A percentile compares a stretch with the other conserved stretches of the same genome.
Conservation (phyloP, 2,329 filamentous ascomycete genomes). For the Sporothrix humicola region DNA sequence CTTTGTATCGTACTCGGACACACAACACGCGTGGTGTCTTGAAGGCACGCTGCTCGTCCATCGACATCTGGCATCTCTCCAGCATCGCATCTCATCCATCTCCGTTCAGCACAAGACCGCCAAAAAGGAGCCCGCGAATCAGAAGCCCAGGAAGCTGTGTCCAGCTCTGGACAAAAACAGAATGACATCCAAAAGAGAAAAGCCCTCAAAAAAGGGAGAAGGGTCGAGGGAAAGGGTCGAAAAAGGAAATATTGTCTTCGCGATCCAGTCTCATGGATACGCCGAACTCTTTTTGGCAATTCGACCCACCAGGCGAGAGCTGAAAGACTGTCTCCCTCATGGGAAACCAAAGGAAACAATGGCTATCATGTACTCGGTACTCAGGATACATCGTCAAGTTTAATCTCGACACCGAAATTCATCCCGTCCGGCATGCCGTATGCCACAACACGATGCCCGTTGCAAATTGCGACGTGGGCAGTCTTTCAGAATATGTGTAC, state of each 20-base stretch:
- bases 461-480: not conserved
- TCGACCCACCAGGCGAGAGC: not conserved
- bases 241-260: not conserved
- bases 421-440: not conserved
- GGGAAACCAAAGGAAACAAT: too few relatives aligned
- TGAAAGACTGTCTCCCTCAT: not conserved
- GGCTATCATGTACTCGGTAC: too few relatives aligned
- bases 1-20: too few relatives aligned
- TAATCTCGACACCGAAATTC: not conserved
- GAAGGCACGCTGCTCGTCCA: too few relatives aligned
- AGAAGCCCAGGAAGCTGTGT: not conserved
- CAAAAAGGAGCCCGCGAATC: not conserved
- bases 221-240: too few relatives aligned
- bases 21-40: too few relatives aligned
- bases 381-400: not conserved
- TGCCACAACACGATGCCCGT: not conserved
- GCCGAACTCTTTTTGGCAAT: not conserved
- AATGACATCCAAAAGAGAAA: not conserved
- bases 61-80: not conserved
- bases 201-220: not conserved
- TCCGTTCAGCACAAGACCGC: not conserved
- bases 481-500: not conserved
- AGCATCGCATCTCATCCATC: constrained; percentile 16
- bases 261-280: not conserved
- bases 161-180: not conserved